Evolutionary conservation across 495 filamentous ascomycete genomes (phyloP).

Genomic region (Lentithecium fluviatile): DNA sequence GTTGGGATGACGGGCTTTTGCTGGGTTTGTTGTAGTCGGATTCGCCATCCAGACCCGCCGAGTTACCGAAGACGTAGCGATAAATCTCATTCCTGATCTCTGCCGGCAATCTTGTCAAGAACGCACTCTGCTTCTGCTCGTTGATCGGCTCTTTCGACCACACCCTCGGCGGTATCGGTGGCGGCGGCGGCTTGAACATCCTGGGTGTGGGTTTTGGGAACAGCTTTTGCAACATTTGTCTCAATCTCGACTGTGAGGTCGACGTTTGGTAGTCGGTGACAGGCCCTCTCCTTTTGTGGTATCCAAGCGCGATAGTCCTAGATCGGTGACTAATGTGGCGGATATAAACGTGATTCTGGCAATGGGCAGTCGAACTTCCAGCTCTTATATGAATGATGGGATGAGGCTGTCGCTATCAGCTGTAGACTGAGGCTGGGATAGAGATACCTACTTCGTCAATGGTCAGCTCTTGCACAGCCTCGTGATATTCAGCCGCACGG

Average conservation of each 20-base stretch:
- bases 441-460: too few species aligned
- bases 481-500: too few species aligned
- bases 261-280: too few species aligned
- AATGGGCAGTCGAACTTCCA: too few species aligned
- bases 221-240: background rate
- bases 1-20: background rate
- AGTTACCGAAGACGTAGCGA: background rate
- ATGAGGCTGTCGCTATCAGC: too few species aligned
- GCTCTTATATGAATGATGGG: too few species aligned
- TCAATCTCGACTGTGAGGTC: background rate
- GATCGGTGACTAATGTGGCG: too few species aligned
- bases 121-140: constrained; percentile 3
- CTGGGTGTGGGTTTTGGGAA: background rate
- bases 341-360: too few species aligned
- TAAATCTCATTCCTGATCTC: constrained; percentile 22
- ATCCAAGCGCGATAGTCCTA: too few species aligned
- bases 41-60: background rate
- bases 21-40: background rate
- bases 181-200: background rate
- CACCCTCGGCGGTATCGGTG: background rate
- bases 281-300: too few species aligned
- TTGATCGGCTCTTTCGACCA: background rate
- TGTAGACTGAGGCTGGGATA: too few species aligned
- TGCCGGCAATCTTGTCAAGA: constrained; percentile 7
- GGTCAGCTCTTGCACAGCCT: too few species aligned